Conservation (phyloP, 192 early-diverging fungal genomes). For the Backusella australiensis region DNA sequence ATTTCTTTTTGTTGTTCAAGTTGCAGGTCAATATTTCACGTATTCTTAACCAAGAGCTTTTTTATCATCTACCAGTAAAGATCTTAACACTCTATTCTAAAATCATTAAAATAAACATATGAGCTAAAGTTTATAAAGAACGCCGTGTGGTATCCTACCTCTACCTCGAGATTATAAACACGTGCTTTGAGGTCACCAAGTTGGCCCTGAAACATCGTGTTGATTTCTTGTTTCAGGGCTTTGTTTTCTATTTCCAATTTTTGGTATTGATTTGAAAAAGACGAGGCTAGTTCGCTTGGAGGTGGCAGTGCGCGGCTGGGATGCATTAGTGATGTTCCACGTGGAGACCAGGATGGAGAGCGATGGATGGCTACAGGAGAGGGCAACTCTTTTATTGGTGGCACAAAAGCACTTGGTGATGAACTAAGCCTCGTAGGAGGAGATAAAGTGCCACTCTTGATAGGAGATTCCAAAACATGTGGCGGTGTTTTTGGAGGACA, state of each 20-base stretch:
- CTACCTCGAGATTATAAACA: constrained; percentile 26
- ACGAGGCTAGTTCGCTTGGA: neutral
- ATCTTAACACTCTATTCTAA: constrained; percentile 26
- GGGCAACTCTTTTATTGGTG: neutral
- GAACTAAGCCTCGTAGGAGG: neutral
- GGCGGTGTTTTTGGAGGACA: neutral
- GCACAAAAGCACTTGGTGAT: neutral
- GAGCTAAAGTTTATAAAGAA: neutral
- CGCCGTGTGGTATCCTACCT: constrained; percentile 14
- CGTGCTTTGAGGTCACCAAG: constrained; percentile 7
- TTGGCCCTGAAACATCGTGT: constrained; percentile 1
- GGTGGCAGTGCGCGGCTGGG: neutral
- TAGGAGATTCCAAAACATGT: neutral
- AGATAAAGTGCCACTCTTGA: neutral
- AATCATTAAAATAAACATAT: neutral
- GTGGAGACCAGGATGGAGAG: neutral
- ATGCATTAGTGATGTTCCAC: neutral
- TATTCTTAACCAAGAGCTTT: neutral
- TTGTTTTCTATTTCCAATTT: neutral
- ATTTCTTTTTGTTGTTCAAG: neutral
- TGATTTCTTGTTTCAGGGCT: constrained; percentile 12
- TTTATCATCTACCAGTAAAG: constrained; percentile 7
- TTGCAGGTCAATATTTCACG: neutral
- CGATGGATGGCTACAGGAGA: neutral
- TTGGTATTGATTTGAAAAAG: neutral